Evolutionary conservation across 805 yeast species (phyloP).

Genomic region (Candida ficus): DNA sequence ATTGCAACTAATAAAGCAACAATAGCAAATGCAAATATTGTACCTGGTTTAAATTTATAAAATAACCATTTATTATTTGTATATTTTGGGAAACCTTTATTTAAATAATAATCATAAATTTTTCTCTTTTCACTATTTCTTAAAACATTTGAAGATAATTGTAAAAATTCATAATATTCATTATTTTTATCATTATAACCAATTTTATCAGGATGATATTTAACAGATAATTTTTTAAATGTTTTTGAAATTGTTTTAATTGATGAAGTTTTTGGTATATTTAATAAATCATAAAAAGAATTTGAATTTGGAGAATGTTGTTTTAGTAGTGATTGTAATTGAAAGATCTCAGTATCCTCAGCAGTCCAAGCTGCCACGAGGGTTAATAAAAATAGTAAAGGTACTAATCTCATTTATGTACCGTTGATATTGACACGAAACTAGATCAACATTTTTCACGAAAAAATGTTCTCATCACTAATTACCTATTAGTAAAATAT

Average conservation of each 20-base stretch:
- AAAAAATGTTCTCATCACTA: too few species aligned
- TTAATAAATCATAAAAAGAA: conserved; percentile 29
- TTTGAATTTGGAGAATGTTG: conserved; percentile 13
- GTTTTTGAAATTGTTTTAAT: conserved; percentile 55
- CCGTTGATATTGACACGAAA: background rate
- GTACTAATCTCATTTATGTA: conserved; percentile 13
- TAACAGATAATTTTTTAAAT: conserved; percentile 64
- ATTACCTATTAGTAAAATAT: too few species aligned
- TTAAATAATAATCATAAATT: conserved; percentile 78
- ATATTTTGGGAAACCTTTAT: conserved; percentile 83
- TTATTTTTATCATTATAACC: conserved; percentile 30
- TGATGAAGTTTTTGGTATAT: conserved; percentile 24
- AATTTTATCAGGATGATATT: conserved; percentile 83
- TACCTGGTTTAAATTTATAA: conserved; percentile 65
- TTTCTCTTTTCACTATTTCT: conserved; percentile 47
- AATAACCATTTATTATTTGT: conserved; percentile 51
- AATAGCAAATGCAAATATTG: conserved; percentile 43
- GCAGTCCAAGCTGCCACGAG: conserved; percentile 44
- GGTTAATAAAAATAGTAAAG: conserved; percentile 8
- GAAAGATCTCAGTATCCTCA: conserved; percentile 78
- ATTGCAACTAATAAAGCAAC: conserved; percentile 45
- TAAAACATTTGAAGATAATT: conserved; percentile 69
- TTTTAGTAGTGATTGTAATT: conserved; percentile 57
- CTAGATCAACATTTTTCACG: background rate
- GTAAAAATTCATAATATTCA: conserved; percentile 70